These are phyloP conservation scores for Cryptosporidium muris DNA, from an alignment of 169 alveolate genomes.

Conservation along the genomic window DNA sequence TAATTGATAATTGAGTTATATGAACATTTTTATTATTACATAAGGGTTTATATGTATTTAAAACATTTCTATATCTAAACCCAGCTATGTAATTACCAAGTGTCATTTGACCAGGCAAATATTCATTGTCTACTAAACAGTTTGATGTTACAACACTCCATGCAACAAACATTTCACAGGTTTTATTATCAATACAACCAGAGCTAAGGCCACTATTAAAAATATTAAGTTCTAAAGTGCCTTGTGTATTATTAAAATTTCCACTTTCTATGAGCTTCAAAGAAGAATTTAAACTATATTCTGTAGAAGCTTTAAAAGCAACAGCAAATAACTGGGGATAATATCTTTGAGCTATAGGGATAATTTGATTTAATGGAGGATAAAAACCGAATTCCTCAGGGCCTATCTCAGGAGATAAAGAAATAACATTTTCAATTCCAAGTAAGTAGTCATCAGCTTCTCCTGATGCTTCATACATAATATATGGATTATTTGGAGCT, in stretches of 20 bases:
- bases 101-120: constrained; percentile 28
- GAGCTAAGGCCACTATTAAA: constrained; percentile 58
- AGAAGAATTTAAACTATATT: constrained; percentile 4
- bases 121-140: not conserved
- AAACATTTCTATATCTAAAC: constrained; percentile 39
- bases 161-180: constrained; percentile 9
- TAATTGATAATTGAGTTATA: no score
- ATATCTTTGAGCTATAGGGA: constrained; percentile 50
- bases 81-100: constrained; percentile 52
- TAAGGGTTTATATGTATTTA: no score
- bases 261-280: not conserved
- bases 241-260: not conserved
- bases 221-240: constrained; percentile 3
- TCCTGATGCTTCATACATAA: constrained; percentile 82
- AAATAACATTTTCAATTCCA: constrained; percentile 75
- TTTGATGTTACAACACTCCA: constrained; percentile 31
- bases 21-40: no score
- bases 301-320: constrained; percentile 27
- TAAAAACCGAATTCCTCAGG: constrained; percentile 71
- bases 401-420: constrained; percentile 86
- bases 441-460: constrained; percentile 88
- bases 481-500: constrained; percentile 66
- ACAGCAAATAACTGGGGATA: constrained; percentile 62
- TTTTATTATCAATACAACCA: not conserved
- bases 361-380: constrained; percentile 55